Percentiles rank a stretch among this genome's conserved stretches.
Evolutionary conservation across 108 stramenopile genomes (phyloP).

Genomic region (Cyclotella atomus): DNA sequence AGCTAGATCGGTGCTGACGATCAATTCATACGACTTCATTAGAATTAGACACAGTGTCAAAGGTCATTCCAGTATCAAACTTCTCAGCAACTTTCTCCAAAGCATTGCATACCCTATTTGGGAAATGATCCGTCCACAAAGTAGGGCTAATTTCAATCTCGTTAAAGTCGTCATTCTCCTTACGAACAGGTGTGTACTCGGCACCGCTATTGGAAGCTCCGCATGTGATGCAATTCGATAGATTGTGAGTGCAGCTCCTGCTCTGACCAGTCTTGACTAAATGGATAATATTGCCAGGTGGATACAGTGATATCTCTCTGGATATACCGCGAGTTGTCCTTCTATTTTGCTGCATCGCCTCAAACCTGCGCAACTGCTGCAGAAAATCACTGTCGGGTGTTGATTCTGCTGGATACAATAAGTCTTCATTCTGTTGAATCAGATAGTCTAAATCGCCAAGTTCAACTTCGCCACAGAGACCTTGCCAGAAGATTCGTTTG

Average conservation of each 20-base stretch:
- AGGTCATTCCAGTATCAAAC: slow-evolving; percentile 23
- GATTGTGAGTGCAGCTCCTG: slow-evolving; percentile 44
- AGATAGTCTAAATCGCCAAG: slow-evolving; percentile 57
- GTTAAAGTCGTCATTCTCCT: slow-evolving; percentile 84
- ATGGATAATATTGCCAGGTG: slow-evolving; percentile 86
- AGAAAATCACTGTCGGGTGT: slow-evolving; percentile 73
- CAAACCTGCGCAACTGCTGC: slow-evolving; percentile 70
- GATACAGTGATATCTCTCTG: slow-evolving; percentile 61
- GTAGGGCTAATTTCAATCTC: slow-evolving; percentile 88
- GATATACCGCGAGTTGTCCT: slow-evolving; percentile 61
- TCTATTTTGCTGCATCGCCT: slow-evolving; percentile 64
- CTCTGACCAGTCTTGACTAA: slow-evolving; percentile 85
- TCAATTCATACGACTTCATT: too few species aligned
- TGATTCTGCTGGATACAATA: slow-evolving; percentile 53
- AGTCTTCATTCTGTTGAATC: slow-evolving; percentile 54
- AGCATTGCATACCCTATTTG: slow-evolving; percentile 74
- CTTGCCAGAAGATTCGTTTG: slow-evolving; percentile 48
- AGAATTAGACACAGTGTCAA: too few species aligned
- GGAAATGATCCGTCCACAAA: slow-evolving; percentile 91
- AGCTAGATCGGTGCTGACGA: too few species aligned
- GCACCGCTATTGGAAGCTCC: slow-evolving; percentile 77
- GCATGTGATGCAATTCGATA: slow-evolving; percentile 68
- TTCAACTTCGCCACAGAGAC: slow-evolving; percentile 46
- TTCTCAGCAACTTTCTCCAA: slow-evolving; percentile 58
- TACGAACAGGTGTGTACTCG: slow-evolving; percentile 80